Evolutionary conservation across 192 early-diverging fungal genomes (phyloP).

Genomic region (Backusella liffmaniae): DNA sequence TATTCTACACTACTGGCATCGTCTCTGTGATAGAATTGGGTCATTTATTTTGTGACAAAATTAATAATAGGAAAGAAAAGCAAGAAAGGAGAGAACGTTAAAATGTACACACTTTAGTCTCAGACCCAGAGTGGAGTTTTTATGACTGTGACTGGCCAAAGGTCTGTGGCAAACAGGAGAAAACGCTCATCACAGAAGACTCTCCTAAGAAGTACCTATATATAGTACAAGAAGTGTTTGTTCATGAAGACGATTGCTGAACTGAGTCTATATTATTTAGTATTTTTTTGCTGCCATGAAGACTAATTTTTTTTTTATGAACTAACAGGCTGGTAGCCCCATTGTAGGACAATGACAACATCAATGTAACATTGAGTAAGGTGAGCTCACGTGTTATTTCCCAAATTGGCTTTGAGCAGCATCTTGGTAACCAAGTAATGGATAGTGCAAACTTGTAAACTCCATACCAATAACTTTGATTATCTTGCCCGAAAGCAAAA

Average conservation of each 20-base stretch:
- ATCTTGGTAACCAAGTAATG: neutral
- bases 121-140: neutral
- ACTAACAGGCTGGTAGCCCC: neutral
- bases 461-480: neutral
- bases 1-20: neutral
- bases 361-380: neutral
- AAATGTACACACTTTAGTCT: neutral
- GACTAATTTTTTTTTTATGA: neutral
- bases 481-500: slow-evolving; percentile 7
- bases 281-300: neutral
- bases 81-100: neutral
- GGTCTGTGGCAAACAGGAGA: neutral
- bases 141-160: neutral
- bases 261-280: neutral
- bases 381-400: neutral
- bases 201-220: neutral
- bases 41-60: neutral
- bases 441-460: neutral
- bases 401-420: neutral
- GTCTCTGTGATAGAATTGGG: neutral
- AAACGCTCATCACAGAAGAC: neutral
- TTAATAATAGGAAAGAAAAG: neutral
- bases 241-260: neutral
- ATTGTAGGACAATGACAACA: neutral
- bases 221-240: neutral